Conservation (phyloP, 768 basidiomycete species). For the Phaffia tasmanica region DNA sequence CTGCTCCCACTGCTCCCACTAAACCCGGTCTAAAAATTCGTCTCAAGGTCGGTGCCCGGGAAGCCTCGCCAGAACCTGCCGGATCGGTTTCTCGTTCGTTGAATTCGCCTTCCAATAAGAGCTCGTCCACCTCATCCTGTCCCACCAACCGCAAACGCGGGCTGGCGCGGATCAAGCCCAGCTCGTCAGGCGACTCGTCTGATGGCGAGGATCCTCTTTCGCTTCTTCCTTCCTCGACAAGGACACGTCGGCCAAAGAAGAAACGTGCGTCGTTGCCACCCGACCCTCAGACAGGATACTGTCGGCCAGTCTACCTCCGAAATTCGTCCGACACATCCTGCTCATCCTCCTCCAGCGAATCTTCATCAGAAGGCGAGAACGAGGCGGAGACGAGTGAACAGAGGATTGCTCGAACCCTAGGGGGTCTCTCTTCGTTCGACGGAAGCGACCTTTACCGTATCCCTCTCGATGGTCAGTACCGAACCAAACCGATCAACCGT, state of each 20-base stretch:
- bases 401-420: too few relatives aligned
- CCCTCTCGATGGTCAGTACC: too few relatives aligned
- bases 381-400: too few relatives aligned
- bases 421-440: too few relatives aligned
- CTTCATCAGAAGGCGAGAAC: too few relatives aligned
- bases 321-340: neutral
- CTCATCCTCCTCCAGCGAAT: neutral
- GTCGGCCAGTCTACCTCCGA: neutral
- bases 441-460: too few relatives aligned
- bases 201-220: neutral
- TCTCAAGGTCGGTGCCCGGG: conserved; percentile 13
- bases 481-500: too few relatives aligned
- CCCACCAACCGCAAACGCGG: neutral
- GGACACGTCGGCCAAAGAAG: too few relatives aligned
- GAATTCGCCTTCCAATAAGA: neutral
- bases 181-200: conserved; percentile 6
- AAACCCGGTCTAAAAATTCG: conserved; percentile 15
- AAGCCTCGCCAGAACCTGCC: neutral
- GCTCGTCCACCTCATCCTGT: neutral
- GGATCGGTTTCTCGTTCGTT: neutral
- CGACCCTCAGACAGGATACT: too few relatives aligned
- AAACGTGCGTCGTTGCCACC: too few relatives aligned
- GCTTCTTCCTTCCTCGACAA: neutral
- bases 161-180: neutral
- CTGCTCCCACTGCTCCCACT: neutral